phyloP scores from a whole-genome alignment of 305 asterid species.

The Lippia alba region DNA sequence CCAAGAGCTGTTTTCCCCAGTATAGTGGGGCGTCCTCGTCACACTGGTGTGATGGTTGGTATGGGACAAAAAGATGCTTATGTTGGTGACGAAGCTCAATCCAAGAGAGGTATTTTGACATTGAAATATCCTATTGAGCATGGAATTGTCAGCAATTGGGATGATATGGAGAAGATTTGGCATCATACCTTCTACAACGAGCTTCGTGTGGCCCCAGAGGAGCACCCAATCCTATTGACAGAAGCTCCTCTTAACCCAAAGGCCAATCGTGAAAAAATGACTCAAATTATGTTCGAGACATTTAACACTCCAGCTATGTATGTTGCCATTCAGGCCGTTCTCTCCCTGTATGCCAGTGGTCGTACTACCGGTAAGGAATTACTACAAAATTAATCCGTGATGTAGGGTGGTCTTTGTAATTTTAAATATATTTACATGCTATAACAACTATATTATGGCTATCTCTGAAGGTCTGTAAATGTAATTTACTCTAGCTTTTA shows the following conservation, averaged over 20 bases:
- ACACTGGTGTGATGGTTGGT: slow-evolving; percentile 90
- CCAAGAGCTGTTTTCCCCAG: slow-evolving; percentile 92
- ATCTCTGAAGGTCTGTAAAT: no score
- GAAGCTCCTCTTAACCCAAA: slow-evolving; percentile 80
- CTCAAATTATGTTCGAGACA: slow-evolving; percentile 89
- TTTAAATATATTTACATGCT: no score
- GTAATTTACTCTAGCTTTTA: no score
- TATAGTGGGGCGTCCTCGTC: slow-evolving; percentile 89
- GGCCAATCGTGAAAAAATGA: slow-evolving; percentile 87
- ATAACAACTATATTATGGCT: no score
- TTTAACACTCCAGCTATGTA: slow-evolving; percentile 88
- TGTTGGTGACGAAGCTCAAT: slow-evolving; percentile 86
- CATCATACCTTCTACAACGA: slow-evolving; percentile 83
- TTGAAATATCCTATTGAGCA: slow-evolving; percentile 81
- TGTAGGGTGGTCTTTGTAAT: no score
- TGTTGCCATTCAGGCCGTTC: slow-evolving; percentile 87
- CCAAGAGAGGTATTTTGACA: slow-evolving; percentile 82
- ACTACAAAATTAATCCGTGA: no score
- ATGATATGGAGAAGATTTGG: slow-evolving; percentile 93
- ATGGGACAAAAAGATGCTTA: slow-evolving; percentile 89
- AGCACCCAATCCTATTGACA: slow-evolving; percentile 73
- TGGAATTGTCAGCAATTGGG: slow-evolving; percentile 91
- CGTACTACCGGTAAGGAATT: slow-evolving; percentile 79
- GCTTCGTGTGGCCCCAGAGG: slow-evolving; percentile 82
- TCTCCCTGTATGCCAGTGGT: slow-evolving; percentile 90